These are phyloP conservation scores for Crithidia thermophila DNA, from an alignment of 208 protist genomes.

Conservation along the genomic window DNA sequence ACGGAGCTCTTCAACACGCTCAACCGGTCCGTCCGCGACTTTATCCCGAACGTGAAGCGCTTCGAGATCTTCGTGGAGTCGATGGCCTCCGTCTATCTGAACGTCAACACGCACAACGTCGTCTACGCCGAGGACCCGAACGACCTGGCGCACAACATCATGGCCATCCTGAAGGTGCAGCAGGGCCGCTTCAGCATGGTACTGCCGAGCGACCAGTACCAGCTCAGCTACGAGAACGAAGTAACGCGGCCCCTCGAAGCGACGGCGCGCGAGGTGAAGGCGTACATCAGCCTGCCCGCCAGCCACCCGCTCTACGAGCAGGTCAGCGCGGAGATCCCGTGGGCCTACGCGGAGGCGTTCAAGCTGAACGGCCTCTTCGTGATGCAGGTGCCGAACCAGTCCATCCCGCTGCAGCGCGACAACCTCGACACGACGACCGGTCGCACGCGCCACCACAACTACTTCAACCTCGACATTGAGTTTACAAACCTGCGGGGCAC, in stretches of 20 bases:
- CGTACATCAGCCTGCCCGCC: slow-evolving; percentile 57
- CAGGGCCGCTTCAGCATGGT: slow-evolving; percentile 62
- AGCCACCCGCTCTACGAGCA: slow-evolving; percentile 70
- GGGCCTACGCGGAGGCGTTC: slow-evolving; percentile 43
- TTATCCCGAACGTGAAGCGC: slow-evolving; percentile 80
- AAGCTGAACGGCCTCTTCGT: slow-evolving; percentile 62
- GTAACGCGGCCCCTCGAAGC: slow-evolving; percentile 71
- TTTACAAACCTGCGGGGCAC: slow-evolving; percentile 60
- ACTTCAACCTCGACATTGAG: slow-evolving; percentile 68
- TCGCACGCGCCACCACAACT: slow-evolving; percentile 63
- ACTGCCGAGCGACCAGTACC: slow-evolving; percentile 78
- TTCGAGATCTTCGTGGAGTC: slow-evolving; percentile 76
- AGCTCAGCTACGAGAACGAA: slow-evolving; percentile 81
- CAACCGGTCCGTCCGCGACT: slow-evolving; percentile 68
- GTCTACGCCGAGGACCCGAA: slow-evolving; percentile 81
- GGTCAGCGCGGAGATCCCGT: slow-evolving; percentile 47
- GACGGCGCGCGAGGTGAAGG: slow-evolving; percentile 44
- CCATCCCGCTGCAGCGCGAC: slow-evolving; percentile 51
- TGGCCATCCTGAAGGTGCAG: slow-evolving; percentile 59
- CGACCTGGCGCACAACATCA: slow-evolving; percentile 65
- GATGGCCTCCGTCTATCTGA: slow-evolving; percentile 51
- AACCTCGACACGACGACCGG: slow-evolving; percentile 50
- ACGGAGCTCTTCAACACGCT: slow-evolving; percentile 83
- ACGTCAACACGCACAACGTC: slow-evolving; percentile 81
- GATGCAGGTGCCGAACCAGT: slow-evolving; percentile 72